Conservation (phyloP, 176 grass and related monocot genomes). For the Aegilops speltoides region DNA sequence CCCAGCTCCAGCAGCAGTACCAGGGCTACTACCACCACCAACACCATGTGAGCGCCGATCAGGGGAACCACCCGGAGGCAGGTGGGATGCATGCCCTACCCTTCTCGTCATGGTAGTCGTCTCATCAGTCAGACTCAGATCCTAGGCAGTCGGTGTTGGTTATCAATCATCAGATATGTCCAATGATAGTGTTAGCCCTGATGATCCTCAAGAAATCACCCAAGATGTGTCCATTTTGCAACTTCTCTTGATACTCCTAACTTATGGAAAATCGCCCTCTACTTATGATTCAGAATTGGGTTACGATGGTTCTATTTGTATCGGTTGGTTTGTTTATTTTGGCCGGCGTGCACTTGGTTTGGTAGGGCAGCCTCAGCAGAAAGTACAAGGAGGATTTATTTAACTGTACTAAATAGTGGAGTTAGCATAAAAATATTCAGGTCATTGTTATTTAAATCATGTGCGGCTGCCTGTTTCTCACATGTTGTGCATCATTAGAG, state of each 20-base stretch:
- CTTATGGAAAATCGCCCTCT: slow-evolving; percentile 17
- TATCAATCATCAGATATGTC: slow-evolving; percentile 32
- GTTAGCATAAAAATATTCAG: neutral
- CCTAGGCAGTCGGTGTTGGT: slow-evolving; percentile 25
- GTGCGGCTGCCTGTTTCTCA: slow-evolving; percentile 28
- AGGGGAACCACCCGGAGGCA: slow-evolving; percentile 32
- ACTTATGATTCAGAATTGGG: slow-evolving; percentile 11
- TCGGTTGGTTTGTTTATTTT: slow-evolving; percentile 19
- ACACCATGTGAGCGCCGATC: slow-evolving; percentile 28
- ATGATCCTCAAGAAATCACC: slow-evolving; percentile 19
- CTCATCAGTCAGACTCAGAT: slow-evolving; percentile 35
- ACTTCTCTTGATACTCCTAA: slow-evolving; percentile 26
- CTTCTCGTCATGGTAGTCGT: slow-evolving; percentile 55
- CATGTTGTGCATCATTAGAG: slow-evolving; percentile 3
- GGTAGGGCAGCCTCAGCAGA: neutral
- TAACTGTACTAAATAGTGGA: slow-evolving; percentile 8
- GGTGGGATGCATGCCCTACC: slow-evolving; percentile 50
- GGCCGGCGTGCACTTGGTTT: neutral
- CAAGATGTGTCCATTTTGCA: slow-evolving; percentile 29
- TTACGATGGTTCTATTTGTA: neutral
- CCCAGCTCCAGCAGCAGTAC: slow-evolving; percentile 43
- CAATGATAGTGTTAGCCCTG: slow-evolving; percentile 8
- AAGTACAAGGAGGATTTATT: neutral
- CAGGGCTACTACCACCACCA: slow-evolving; percentile 53
- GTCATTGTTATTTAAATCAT: too few species aligned